These are phyloP conservation scores for Roridomyces roridus DNA, from an alignment of 768 basidiomycete genomes.

Conservation along the genomic window DNA sequence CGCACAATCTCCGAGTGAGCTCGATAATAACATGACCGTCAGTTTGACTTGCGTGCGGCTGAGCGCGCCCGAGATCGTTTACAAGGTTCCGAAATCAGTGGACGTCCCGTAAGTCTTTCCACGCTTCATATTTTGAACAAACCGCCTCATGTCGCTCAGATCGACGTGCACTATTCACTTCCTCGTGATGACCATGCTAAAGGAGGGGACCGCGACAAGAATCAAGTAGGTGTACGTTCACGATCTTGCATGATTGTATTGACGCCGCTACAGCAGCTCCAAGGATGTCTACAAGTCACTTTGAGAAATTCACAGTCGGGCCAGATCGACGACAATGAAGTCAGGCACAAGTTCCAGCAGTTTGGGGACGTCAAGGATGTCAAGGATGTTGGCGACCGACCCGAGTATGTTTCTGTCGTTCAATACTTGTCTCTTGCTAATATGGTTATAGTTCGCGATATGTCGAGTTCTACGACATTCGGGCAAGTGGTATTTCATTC, in stretches of 20 bases:
- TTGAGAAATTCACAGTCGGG: constrained; percentile 73
- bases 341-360: constrained; percentile 84
- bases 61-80: constrained; percentile 90
- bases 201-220: constrained; percentile 76
- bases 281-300: constrained; percentile 86
- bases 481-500: constrained; percentile 52
- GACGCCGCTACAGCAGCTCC: constrained; percentile 57
- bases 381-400: constrained; percentile 64
- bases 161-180: constrained; percentile 97
- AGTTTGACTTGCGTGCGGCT: constrained; percentile 95
- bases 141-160: constrained; percentile 53
- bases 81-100: constrained; percentile 88
- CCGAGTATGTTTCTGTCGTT: constrained; percentile 52
- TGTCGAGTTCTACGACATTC: constrained; percentile 93
- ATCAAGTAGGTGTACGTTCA: constrained; percentile 64
- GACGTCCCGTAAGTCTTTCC: constrained; percentile 76
- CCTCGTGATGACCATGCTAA: constrained; percentile 84
- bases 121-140: constrained; percentile 17
- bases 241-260: not conserved
- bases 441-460: constrained; percentile 70
- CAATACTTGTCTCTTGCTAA: not conserved
- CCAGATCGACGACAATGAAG: constrained; percentile 85
- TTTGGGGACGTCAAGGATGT: constrained; percentile 92
- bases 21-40: constrained; percentile 20
- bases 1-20: too few relatives aligned